Conservation (phyloP, 148 eudicot genomes). For the Rhododendron molle region DNA sequence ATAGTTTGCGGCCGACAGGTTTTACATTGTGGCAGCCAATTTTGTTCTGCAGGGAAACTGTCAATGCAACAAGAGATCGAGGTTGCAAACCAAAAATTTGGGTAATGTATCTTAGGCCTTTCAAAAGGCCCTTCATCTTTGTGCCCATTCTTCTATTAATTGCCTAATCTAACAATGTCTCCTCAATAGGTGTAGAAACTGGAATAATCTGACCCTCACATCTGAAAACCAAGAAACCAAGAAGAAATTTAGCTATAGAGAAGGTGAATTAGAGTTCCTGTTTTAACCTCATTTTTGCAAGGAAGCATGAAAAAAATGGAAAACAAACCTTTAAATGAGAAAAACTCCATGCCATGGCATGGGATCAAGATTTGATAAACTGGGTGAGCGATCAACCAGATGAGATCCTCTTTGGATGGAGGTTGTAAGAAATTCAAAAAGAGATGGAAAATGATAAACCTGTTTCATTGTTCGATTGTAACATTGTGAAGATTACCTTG, state of each 20-base stretch:
- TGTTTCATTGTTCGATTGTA: neutral
- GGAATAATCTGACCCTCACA: neutral
- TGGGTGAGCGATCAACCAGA: neutral
- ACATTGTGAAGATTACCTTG: neutral
- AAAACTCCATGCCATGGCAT: neutral
- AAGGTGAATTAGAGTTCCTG: neutral
- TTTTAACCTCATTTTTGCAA: neutral
- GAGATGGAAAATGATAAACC: neutral
- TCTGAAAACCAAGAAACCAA: neutral
- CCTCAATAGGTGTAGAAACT: slow-evolving; percentile 7
- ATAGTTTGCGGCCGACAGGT: neutral
- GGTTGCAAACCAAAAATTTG: slow-evolving; percentile 34
- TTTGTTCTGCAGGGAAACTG: neutral
- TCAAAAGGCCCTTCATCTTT: slow-evolving; percentile 51
- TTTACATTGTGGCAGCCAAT: neutral
- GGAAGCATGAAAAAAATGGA: no score
- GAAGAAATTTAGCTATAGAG: neutral
- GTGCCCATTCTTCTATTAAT: slow-evolving; percentile 10
- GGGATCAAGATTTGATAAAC: neutral
- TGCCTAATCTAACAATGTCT: neutral
- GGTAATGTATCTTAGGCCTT: slow-evolving; percentile 44
- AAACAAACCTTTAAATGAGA: neutral
- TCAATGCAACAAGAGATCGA: neutral
- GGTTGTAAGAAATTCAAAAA: neutral
- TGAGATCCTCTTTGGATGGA: slow-evolving; percentile 5